These are phyloP conservation scores for Nemania diffusa DNA, from an alignment of 2,329 filamentous ascomycete species.

Conservation along the genomic window DNA sequence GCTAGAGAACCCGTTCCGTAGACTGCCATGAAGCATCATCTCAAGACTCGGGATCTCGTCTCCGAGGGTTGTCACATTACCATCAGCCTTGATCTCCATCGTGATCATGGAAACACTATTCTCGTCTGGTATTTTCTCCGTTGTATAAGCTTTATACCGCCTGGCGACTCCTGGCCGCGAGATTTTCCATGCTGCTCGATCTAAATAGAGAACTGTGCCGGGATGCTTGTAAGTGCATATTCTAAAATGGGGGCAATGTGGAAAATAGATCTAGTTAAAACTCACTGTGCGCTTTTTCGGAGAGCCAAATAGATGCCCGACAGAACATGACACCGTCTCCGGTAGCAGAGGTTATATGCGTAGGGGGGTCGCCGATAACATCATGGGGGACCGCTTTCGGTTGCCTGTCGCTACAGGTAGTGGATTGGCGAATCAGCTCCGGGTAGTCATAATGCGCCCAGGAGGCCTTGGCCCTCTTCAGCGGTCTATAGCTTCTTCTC, in stretches of 20 bases:
- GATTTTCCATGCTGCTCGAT: constrained; percentile 44
- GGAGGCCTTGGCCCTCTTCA: background rate
- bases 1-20: constrained; percentile 28
- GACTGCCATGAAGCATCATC: constrained; percentile 40
- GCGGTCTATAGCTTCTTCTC: constrained; percentile 20
- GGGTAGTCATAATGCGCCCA: constrained; percentile 33
- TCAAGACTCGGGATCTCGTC: constrained; percentile 46
- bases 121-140: constrained; percentile 14
- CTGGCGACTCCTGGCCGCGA: constrained; percentile 34
- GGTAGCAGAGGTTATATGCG: constrained; percentile 35
- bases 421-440: constrained; percentile 14
- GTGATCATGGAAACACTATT: constrained; percentile 2
- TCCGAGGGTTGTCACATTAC: background rate
- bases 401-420: background rate
- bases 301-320: constrained; percentile 51
- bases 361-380: constrained; percentile 26
- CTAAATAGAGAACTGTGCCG: constrained; percentile 48
- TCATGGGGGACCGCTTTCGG: background rate
- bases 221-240: background rate
- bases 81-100: background rate
- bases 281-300: constrained; percentile 41
- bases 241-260: background rate
- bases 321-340: constrained; percentile 47
- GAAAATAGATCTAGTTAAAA: background rate
- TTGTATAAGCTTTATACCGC: constrained; percentile 30